These are phyloP conservation scores for Cercophora samala DNA, from an alignment of 495 filamentous ascomycete species.

Conservation along the genomic window DNA sequence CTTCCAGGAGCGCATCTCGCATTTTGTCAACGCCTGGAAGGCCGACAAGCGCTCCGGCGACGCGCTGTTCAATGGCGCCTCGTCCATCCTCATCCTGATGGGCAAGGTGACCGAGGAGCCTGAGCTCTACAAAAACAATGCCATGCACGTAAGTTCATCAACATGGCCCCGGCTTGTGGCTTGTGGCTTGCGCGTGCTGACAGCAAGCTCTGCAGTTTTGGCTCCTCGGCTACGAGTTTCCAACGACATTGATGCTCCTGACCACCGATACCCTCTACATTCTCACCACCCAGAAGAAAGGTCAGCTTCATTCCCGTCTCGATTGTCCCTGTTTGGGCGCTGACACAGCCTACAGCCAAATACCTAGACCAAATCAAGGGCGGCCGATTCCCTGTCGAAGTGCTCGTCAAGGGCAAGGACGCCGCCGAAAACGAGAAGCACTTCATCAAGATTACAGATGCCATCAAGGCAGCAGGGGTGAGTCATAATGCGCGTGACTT, in stretches of 20 bases:
- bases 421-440: slow-evolving; percentile 81
- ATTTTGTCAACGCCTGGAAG: slow-evolving; percentile 89
- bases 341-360: slow-evolving; percentile 60
- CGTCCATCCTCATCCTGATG: slow-evolving; percentile 83
- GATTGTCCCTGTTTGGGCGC: not conserved
- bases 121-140: slow-evolving; percentile 88
- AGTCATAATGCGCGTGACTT: slow-evolving; percentile 37
- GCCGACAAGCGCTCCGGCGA: slow-evolving; percentile 81
- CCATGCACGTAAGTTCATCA: slow-evolving; percentile 73
- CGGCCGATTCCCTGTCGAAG: slow-evolving; percentile 84
- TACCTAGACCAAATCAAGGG: slow-evolving; percentile 90
- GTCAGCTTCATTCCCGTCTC: slow-evolving; percentile 40
- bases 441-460: slow-evolving; percentile 73
- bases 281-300: slow-evolving; percentile 96
- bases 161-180: not conserved
- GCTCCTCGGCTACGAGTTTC: slow-evolving; percentile 98
- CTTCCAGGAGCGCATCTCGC: slow-evolving; percentile 88
- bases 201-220: slow-evolving; percentile 67
- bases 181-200: not conserved
- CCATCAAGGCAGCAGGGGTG: slow-evolving; percentile 85
- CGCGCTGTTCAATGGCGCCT: slow-evolving; percentile 75
- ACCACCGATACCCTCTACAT: slow-evolving; percentile 84
- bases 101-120: slow-evolving; percentile 87
- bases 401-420: slow-evolving; percentile 86
- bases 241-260: slow-evolving; percentile 87